Percentiles rank a stretch among this genome's conserved stretches.
phyloP scores from a whole-genome alignment of 352 stramenopile species.

The Globisporangium emineosum region DNA sequence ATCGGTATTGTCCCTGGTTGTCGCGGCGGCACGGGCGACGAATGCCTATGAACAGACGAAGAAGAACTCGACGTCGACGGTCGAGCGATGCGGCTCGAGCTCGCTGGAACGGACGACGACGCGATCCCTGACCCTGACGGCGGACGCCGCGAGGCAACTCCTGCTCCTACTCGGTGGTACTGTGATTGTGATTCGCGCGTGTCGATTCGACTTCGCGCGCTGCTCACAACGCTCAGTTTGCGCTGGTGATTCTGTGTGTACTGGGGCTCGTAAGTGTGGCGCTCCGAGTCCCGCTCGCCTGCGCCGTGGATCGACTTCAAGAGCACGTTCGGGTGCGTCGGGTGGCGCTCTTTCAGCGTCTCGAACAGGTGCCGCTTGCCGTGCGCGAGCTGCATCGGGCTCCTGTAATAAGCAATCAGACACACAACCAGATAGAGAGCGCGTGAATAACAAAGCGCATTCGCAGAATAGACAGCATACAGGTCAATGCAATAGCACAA shows the following conservation, averaged over 20 bases:
- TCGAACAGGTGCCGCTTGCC: constrained; percentile 21
- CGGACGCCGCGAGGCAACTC: background rate
- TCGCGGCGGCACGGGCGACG: constrained; percentile 13
- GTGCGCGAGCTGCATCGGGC: constrained; percentile 12
- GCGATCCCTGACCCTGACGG: background rate
- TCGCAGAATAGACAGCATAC: background rate
- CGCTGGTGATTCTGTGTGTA: background rate
- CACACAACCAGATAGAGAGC: background rate
- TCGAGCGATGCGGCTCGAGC: constrained; percentile 12
- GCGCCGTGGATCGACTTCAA: constrained; percentile 11
- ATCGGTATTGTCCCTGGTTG: constrained; percentile 2
- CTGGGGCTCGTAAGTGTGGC: background rate
- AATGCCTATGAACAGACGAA: constrained; percentile 13
- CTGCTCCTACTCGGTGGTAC: background rate
- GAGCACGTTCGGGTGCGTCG: constrained; percentile 10
- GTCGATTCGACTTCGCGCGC: constrained; percentile 7
- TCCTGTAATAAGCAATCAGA: background rate
- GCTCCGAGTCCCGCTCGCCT: background rate
- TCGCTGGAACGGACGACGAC: constrained; percentile 11
- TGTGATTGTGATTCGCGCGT: background rate
- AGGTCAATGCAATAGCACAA: background rate
- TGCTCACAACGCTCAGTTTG: background rate
- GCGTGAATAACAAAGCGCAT: background rate
- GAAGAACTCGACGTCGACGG: constrained; percentile 3
- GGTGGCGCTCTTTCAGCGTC: constrained; percentile 17